Evolutionary conservation across 345 rosid genomes (phyloP), one percentile per base, ranked within the genome.

Genomic region (Nasturtium officinale): DNA sequence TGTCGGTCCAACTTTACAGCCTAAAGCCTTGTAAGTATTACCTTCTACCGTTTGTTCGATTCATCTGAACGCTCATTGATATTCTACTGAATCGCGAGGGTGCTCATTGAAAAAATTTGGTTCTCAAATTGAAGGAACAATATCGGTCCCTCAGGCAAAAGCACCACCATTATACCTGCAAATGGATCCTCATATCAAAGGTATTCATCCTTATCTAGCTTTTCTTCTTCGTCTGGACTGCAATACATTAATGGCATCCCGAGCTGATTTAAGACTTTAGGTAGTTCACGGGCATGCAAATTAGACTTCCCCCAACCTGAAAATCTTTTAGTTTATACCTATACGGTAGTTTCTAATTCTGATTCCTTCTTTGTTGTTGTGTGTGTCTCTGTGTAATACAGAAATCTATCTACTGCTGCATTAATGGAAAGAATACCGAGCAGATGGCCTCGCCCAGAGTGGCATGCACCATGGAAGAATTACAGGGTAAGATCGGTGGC

Each of bases 381-480:
- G 61, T 47, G 47, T 21, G 51, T 13, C 57, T 26, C 17, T 55
- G 23, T 40, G 25, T 75, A 61, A 65, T 18, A 13, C 76, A 95
- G 99, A 83, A 91, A 83, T 68, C 78, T 67, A 2, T 89, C 97
- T 50, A 95, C 92, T 38, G 78, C 97, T 50, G 99, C 98, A 17
- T 59, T 95, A 77, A 90, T 90, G 82, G 99, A 96, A 79, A 90
- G 99, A 82, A 87, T 96, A 57, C 97, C 97, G 17, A 92, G 98
- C 82, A 85, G 80, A 82, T 96, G 99, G 99, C 99, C 99, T 0
- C 98, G 92, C 68, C 99, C 99, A 30, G 85, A 75, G 29, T 96
- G 99, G 99, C 99, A 79, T 85, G 79, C 96, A 61, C 98, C 99
- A 64, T 96, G 99, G 99, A 96, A 92, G 85, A 90, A 88, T 84